Percentiles rank a stretch among this genome's conserved stretches.
These are phyloP conservation scores for Pelargonium citronellum DNA, from an alignment of 441 rosid species.

Conservation along the genomic window DNA sequence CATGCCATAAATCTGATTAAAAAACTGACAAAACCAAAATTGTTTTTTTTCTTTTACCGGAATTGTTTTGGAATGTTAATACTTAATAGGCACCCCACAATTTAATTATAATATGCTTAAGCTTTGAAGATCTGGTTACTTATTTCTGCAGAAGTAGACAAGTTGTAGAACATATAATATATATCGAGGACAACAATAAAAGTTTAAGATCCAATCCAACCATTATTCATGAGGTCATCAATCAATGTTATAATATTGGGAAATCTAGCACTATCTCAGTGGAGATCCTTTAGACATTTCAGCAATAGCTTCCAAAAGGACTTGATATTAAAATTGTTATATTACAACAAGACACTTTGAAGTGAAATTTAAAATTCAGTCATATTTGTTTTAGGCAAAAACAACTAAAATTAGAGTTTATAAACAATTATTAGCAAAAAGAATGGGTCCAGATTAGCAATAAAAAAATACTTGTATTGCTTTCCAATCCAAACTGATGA, in stretches of 20 bases:
- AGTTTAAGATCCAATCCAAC: not conserved
- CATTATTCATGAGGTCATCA: not conserved
- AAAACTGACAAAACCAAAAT: too few relatives aligned
- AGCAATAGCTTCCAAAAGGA: too few relatives aligned
- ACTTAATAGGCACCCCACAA: not conserved
- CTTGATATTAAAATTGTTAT: too few relatives aligned
- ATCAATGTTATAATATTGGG: slow-evolving; percentile 1
- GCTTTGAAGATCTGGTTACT: not conserved
- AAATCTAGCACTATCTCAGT: not conserved
- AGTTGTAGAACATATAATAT: not conserved
- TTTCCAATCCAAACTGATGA: not conserved
- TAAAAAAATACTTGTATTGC: not conserved
- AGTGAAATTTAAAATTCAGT: too few relatives aligned
- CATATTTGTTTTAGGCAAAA: too few relatives aligned
- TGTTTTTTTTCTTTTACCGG: too few relatives aligned
- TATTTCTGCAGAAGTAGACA: not conserved
- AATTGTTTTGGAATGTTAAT: not conserved
- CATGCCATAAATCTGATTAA: too few relatives aligned
- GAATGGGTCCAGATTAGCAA: not conserved
- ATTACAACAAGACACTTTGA: too few relatives aligned
- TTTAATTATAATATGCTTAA: not conserved
- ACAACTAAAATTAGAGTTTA: too few relatives aligned
- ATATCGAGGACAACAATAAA: not conserved
- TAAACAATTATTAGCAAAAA: too few relatives aligned
- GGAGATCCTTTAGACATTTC: not conserved